phyloP scores from a whole-genome alignment of 2,329 filamentous ascomycete genomes.

The Ceratocystis albifundus region DNA sequence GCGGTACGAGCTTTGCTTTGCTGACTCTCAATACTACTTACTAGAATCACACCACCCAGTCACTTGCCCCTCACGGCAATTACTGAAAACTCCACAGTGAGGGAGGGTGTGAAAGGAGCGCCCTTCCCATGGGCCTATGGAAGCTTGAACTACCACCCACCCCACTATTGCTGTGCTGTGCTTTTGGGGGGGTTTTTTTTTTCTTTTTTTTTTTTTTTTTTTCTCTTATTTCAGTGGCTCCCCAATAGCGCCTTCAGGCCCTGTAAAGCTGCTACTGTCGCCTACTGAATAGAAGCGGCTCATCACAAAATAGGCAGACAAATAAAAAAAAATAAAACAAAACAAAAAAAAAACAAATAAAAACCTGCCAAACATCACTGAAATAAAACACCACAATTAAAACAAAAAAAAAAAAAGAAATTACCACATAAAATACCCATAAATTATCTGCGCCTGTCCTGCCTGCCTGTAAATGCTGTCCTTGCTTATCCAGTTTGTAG shows the following conservation, averaged over 20 bases:
- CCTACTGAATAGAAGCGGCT: neutral
- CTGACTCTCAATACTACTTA: neutral
- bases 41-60: neutral
- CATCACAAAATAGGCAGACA: neutral
- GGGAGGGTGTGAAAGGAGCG: too few species aligned
- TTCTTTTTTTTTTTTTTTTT: neutral
- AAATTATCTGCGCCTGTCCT: too few species aligned
- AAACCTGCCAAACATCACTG: neutral
- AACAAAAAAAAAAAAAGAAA: too few species aligned
- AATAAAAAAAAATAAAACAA: neutral
- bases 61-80: neutral
- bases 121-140: too few species aligned
- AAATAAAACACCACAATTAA: neutral
- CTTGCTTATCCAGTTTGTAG: neutral
- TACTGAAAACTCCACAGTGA: too few species aligned
- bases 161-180: neutral
- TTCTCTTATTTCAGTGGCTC: neutral
- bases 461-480: neutral
- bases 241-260: neutral
- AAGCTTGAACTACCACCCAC: neutral
- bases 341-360: too few species aligned
- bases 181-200: too few species aligned
- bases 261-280: neutral
- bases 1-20: neutral
- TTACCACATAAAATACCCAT: neutral